Evolutionary conservation across 257 asterid species (phyloP).

Genomic region (Galeopsis tetrahit): DNA sequence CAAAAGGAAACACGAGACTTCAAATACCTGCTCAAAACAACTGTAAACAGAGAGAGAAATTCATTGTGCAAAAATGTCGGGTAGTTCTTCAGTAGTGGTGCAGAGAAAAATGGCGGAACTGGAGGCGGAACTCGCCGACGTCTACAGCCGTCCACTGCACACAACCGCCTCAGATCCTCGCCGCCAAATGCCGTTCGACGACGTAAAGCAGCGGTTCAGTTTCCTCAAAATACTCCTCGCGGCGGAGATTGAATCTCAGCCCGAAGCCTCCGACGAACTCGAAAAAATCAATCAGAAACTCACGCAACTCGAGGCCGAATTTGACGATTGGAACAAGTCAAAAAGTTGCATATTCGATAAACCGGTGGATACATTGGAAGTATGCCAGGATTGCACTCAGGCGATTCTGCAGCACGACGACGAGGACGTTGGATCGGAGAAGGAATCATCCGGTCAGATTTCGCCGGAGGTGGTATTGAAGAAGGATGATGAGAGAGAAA

Average conservation of each 20-base stretch:
- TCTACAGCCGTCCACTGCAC: conserved; percentile 40
- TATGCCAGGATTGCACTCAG: conserved; percentile 50
- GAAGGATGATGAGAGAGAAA: background rate
- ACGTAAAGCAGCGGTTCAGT: conserved; percentile 37
- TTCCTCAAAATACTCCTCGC: conserved; percentile 43
- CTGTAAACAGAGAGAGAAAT: background rate
- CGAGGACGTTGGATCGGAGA: background rate
- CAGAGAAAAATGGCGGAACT: conserved; percentile 65
- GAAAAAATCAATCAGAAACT: conserved; percentile 27
- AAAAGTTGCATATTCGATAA: background rate
- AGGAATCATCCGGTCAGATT: conserved; percentile 8
- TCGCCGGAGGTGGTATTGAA: background rate
- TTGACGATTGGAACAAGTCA: conserved; percentile 28
- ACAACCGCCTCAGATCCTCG: conserved; percentile 27
- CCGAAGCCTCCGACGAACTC: conserved; percentile 33
- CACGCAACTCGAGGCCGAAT: conserved; percentile 25
- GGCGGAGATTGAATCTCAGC: conserved; percentile 40
- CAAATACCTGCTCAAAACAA: background rate
- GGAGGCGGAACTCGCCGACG: conserved; percentile 47
- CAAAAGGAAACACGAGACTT: background rate
- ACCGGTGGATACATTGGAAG: conserved; percentile 31
- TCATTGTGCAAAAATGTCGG: conserved; percentile 42
- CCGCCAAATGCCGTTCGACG: conserved; percentile 31
- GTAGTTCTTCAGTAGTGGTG: conserved; percentile 37
- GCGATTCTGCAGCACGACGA: conserved; percentile 23